Conservation (phyloP, 148 eudicot species). For the Rhododendron ovatum region DNA sequence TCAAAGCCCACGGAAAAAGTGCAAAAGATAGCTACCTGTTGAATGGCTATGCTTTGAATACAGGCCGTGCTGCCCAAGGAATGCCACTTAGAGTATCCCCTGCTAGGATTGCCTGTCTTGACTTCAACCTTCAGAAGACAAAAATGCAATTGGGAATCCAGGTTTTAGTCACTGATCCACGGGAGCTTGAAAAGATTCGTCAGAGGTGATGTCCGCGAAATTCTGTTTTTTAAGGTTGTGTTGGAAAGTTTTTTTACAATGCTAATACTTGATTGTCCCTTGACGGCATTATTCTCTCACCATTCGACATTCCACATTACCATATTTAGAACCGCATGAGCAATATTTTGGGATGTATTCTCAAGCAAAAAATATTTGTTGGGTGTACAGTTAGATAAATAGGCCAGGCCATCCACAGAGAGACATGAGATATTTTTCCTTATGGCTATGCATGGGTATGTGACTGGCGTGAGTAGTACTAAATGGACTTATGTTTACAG, state of each 20-base stretch:
- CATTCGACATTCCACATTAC: neutral
- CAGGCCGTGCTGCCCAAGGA: conserved; percentile 99
- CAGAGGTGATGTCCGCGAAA: conserved; percentile 50
- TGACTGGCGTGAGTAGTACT: neutral
- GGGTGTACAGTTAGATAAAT: neutral
- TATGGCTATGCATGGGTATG: neutral
- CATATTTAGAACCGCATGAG: neutral
- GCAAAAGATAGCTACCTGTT: conserved; percentile 85
- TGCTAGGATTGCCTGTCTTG: conserved; percentile 93
- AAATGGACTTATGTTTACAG: conserved; percentile 35
- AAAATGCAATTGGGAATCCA: conserved; percentile 99
- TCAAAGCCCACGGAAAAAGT: conserved; percentile 96
- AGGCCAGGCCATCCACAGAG: neutral
- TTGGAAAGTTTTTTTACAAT: neutral
- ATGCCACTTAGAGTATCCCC: conserved; percentile 92
- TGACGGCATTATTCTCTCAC: neutral
- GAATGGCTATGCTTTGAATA: conserved; percentile 97
- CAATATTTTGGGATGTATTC: neutral
- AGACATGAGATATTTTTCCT: neutral
- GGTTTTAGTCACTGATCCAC: conserved; percentile 86
- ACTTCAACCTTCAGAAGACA: conserved; percentile 91
- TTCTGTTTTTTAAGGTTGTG: neutral
- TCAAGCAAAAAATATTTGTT: neutral
- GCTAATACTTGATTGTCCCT: neutral
- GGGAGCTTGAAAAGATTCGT: conserved; percentile 97